Evolutionary conservation across 1,139 yeast genomes (phyloP).

Genomic region (Taphrina sp.): DNA sequence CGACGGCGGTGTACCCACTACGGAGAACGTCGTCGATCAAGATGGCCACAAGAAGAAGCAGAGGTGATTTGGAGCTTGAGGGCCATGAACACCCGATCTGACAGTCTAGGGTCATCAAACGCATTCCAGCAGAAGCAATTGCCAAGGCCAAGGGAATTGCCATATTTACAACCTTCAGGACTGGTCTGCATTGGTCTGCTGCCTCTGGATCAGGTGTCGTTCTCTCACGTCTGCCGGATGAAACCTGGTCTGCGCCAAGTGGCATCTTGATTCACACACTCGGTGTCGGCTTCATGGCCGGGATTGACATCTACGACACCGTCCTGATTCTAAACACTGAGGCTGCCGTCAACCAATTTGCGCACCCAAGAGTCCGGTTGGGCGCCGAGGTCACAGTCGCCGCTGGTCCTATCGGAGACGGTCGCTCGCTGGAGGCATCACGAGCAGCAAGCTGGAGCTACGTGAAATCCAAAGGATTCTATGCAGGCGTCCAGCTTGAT

Average conservation of each 20-base stretch:
- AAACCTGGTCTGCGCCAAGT: slow-evolving; percentile 20
- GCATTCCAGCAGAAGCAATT: slow-evolving; percentile 17
- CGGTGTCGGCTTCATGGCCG: slow-evolving; percentile 26
- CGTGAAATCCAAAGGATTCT: slow-evolving; percentile 25
- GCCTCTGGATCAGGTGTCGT: slow-evolving; percentile 30
- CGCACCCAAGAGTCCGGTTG: slow-evolving; percentile 10
- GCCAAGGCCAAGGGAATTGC: slow-evolving; percentile 28
- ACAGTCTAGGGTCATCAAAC: slow-evolving; percentile 8
- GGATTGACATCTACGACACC: slow-evolving; percentile 26
- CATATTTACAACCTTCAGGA: slow-evolving; percentile 24
- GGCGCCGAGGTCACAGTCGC: slow-evolving; percentile 26
- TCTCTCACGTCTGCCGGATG: slow-evolving; percentile 10
- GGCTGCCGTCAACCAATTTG: slow-evolving; percentile 17
- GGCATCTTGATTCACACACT: slow-evolving; percentile 19
- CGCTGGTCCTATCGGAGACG: slow-evolving; percentile 30
- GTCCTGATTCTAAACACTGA: slow-evolving; percentile 16
- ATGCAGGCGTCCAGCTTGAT: slow-evolving; percentile 30
- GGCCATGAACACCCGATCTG: too few species aligned
- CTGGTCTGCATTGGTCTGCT: slow-evolving; percentile 18
- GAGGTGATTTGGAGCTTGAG: too few species aligned
- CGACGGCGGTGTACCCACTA: neutral
- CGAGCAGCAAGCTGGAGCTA: slow-evolving; percentile 17
- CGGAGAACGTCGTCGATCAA: neutral
- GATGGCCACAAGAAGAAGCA: slow-evolving; percentile 1
- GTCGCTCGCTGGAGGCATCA: slow-evolving; percentile 5